Percentiles rank a stretch among this genome's conserved stretches.
These are phyloP conservation scores for Ascochyta rabiei DNA, from an alignment of 2,329 filamentous ascomycete species.

Conservation along the genomic window DNA sequence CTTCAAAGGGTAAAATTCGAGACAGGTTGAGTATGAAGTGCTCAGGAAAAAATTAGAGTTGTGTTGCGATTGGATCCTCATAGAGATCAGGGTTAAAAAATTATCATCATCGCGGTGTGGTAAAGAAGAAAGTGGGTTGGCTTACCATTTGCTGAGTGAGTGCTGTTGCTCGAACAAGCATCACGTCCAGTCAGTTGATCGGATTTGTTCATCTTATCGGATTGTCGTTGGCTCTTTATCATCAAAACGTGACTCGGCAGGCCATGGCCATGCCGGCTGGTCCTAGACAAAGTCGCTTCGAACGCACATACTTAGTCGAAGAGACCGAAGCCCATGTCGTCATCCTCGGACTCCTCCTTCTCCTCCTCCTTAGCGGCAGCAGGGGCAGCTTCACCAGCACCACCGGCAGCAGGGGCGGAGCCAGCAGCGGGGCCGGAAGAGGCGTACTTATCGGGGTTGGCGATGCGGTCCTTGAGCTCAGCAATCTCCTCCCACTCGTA, in stretches of 20 bases:
- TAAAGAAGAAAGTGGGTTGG: constrained; percentile 13
- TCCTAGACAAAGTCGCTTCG: constrained; percentile 28
- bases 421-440: constrained; percentile 73
- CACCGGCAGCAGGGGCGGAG: constrained; percentile 51
- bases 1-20: constrained; percentile 1
- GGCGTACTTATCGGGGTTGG: constrained; percentile 97
- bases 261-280: constrained; percentile 24
- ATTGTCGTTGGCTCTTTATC: constrained; percentile 44
- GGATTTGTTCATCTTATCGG: constrained; percentile 41
- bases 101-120: constrained; percentile 61
- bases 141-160: constrained; percentile 43
- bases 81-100: constrained; percentile 69
- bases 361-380: constrained; percentile 57
- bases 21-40: constrained; percentile 16
- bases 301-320: constrained; percentile 55
- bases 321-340: constrained; percentile 61
- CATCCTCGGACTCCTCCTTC: constrained; percentile 63
- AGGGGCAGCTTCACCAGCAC: constrained; percentile 24
- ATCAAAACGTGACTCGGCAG: constrained; percentile 34
- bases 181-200: constrained; percentile 27
- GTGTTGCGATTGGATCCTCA: constrained; percentile 67
- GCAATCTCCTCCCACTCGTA: constrained; percentile 95
- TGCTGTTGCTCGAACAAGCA: constrained; percentile 28
- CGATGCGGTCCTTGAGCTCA: constrained; percentile 98
- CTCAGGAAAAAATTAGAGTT: constrained; percentile 77